Evolutionary conservation across 805 yeast genomes (phyloP), one percentile per base, ranked within the genome.

Genomic region (Metschnikowia drakensbergensis): DNA sequence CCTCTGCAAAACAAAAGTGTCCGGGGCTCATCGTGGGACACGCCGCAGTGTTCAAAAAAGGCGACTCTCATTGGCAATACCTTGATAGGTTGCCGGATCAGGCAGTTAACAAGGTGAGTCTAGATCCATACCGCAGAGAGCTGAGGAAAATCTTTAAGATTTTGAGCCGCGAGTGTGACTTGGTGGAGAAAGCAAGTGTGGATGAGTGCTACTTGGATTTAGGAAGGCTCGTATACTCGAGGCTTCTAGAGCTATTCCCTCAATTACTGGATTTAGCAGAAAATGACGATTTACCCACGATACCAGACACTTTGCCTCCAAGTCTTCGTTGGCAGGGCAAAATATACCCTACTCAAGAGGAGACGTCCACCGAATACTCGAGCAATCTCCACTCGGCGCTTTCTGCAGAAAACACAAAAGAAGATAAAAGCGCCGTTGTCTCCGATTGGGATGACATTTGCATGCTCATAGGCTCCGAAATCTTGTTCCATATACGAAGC

Each of bases 121-220:
- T 94, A 47, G 98, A 94, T 61, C 96, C 96, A 0, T 94, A 92
- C 61, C 74, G 99, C 51, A 68, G 96, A 50, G 96, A 89, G 60
- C 84, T 94, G 50, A 71, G 96, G 13, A 87, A 86, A 64, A 83
- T 94, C 50, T 73, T 89, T 60, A 72, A 79, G 32, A 68, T 92
- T 0, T 76, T 94, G 58, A 77, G 77, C 48, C 62, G 69, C 6
- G 72, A 75, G 50, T 87, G 92, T 61, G 84, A 81, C 49, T 57
- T 76, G 11, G 88, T 89, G 0, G 96, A 94, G 64, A 91, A 91
- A 67, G 98, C 97, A 0, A 89, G 97, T 67, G 94, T 91, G 17
- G 99, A 94, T 67, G 99, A 94, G 67, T 83, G 90, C 42, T 94
- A 86, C 61, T 54, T 94, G 55, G 97, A 94, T 66, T 64, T 94